phyloP scores from a whole-genome alignment of 257 asterid genomes.

The Plantago elongata region DNA sequence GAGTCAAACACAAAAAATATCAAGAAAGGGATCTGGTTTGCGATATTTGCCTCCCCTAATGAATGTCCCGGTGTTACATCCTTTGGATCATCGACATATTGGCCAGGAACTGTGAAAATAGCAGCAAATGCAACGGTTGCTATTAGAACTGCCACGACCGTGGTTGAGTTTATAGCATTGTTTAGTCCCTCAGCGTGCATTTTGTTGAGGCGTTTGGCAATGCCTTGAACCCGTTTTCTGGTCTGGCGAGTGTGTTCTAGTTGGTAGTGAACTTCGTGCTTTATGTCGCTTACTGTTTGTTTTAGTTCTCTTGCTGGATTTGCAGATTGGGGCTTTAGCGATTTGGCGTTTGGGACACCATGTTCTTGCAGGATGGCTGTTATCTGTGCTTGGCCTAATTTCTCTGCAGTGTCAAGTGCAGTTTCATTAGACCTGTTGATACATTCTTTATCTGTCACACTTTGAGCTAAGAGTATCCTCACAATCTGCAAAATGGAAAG shows the following conservation, averaged over 20 bases:
- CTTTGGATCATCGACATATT: slow-evolving; percentile 35
- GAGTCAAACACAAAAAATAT: slow-evolving; percentile 52
- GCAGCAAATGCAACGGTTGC: slow-evolving; percentile 57
- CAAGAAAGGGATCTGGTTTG: slow-evolving; percentile 30
- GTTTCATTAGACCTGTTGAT: slow-evolving; percentile 43
- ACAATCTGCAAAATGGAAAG: slow-evolving; percentile 27
- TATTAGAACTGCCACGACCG: slow-evolving; percentile 52
- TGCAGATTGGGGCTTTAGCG: slow-evolving; percentile 24
- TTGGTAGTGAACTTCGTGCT: slow-evolving; percentile 55
- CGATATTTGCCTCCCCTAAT: slow-evolving; percentile 46
- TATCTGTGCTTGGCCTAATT: slow-evolving; percentile 26
- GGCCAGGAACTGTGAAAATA: slow-evolving; percentile 49
- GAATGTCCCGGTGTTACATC: slow-evolving; percentile 32
- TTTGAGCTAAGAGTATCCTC: slow-evolving; percentile 20
- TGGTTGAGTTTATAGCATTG: slow-evolving; percentile 53
- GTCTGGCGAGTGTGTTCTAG: slow-evolving; percentile 53
- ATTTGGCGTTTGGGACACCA: slow-evolving; percentile 37
- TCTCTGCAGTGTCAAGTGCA: slow-evolving; percentile 42
- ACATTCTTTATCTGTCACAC: slow-evolving; percentile 22
- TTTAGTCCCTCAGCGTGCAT: slow-evolving; percentile 53
- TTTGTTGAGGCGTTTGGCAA: slow-evolving; percentile 47
- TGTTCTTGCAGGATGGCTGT: slow-evolving; percentile 28
- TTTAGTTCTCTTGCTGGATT: slow-evolving; percentile 40
- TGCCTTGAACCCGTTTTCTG: slow-evolving; percentile 43
- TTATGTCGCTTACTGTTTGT: slow-evolving; percentile 49